These are phyloP conservation scores for Pseudogymnoascus sp. DNA, from an alignment of 2,329 filamentous ascomycete species.

Conservation along the genomic window DNA sequence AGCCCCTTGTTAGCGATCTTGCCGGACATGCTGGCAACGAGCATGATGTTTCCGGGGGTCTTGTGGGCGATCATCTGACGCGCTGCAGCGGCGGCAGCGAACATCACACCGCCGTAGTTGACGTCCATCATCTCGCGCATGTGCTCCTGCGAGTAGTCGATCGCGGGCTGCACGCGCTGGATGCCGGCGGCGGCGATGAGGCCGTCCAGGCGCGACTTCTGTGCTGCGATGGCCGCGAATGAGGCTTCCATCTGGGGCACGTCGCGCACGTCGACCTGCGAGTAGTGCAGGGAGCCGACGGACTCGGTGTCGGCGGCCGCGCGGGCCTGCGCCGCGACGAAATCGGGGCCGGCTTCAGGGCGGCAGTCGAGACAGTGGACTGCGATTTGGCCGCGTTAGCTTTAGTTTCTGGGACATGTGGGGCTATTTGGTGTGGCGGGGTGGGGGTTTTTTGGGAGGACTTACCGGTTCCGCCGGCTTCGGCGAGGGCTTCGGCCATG, in stretches of 20 bases:
- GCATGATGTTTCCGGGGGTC: conserved; percentile 74
- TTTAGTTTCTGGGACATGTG: not conserved
- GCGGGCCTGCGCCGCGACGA: conserved; percentile 69
- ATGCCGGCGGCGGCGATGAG: conserved; percentile 93
- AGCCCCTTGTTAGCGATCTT: conserved; percentile 9
- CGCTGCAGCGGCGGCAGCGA: conserved; percentile 77
- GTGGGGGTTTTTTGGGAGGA: conserved; percentile 72
- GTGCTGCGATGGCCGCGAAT: conserved; percentile 58
- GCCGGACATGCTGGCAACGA: conserved; percentile 94
- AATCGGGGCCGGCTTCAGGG: not conserved
- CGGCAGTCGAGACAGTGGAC: conserved; percentile 10
- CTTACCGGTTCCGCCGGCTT: conserved; percentile 73
- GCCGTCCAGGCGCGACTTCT: conserved; percentile 79
- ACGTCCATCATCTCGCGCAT: conserved; percentile 94
- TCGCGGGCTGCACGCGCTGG: conserved; percentile 90
- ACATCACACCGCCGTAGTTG: conserved; percentile 86
- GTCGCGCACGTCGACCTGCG: conserved; percentile 72
- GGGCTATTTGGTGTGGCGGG: not conserved
- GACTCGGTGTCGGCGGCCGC: conserved; percentile 62
- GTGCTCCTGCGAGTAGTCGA: conserved; percentile 82
- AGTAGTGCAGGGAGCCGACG: conserved; percentile 86
- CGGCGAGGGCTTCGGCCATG: conserved; percentile 83
- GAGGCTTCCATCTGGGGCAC: conserved; percentile 59
- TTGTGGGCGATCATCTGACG: conserved; percentile 82
- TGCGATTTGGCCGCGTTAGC: conserved; percentile 14